Base-by-base conservation (phyloP, 345 rosid species). In the Reutealis trisperma region DNA sequence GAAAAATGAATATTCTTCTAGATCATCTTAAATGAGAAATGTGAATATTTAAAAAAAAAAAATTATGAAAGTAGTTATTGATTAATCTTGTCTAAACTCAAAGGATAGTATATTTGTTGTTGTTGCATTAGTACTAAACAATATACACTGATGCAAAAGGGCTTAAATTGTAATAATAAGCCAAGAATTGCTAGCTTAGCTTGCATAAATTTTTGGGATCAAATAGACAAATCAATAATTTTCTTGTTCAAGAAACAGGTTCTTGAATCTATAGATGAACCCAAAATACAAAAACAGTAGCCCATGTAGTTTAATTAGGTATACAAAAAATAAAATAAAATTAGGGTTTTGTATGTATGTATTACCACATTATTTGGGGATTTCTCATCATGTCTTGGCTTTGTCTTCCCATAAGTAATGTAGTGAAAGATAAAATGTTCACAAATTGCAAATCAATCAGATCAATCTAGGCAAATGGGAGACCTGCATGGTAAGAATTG, bases 341-440 rank as follows among this genome's bases (percentile, higher is more conserved):
- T 62, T 65, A 51, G 27, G 80, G 71, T 52, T 44, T 42, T 76
- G 37, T 54, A 54, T 67, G 34, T 72, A 30, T 63, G 14, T 54
- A 22, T 22, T 14, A 77, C 60, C 73, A 27, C 75, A 77, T 72
- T 75, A 70, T 51, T 71, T 70, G 41, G n/a, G 70, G 63, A 77
- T 85, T 76, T 80, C 82, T 9, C 75, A 78, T 87, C 84, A 52
- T 82, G 88, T 80, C 81, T 79, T 70, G 66, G 44, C 76, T 47
- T 32, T 80, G 79, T 84, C 78, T 70, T 74, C 67, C 80, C 79
- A 70, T 75, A 42, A 69, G 70, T 45, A 62, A 45, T 45, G 49
- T 45, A 45, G 6, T 55, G 72, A 71, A 73, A 25, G 4, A 37
- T 75, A 63, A 67, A 72, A 74, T 70, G 55, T 69, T 62, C 67